phyloP scores from a whole-genome alignment of 2,329 filamentous ascomycete genomes.

The Emergomyces orientalis region DNA sequence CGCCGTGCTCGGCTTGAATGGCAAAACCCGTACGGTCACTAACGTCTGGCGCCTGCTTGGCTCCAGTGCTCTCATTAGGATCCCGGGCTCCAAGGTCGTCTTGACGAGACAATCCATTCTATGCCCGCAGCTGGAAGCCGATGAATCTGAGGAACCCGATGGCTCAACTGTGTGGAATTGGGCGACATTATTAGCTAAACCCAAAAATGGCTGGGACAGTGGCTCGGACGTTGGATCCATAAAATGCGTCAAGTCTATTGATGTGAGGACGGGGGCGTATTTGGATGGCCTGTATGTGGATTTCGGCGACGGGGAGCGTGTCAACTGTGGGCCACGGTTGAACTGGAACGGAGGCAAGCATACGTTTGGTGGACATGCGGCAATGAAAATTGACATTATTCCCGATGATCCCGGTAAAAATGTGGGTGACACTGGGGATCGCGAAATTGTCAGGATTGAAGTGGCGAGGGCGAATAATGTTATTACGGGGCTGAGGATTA shows the following conservation, averaged over 20 bases:
- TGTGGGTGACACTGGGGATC: slow-evolving; percentile 15
- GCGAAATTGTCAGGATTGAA: slow-evolving; percentile 26
- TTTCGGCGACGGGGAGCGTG: slow-evolving; percentile 37
- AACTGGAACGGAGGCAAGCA: slow-evolving; percentile 22
- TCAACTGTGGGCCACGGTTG: slow-evolving; percentile 35
- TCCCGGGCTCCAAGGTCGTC: slow-evolving; percentile 33
- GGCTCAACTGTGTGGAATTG: background rate
- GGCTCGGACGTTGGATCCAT: background rate
- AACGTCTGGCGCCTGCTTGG: slow-evolving; percentile 31
- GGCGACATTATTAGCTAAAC: background rate
- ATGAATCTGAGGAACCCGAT: background rate
- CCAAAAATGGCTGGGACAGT: background rate
- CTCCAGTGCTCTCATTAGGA: slow-evolving; percentile 25
- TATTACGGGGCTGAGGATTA: slow-evolving; percentile 25
- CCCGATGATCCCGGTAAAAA: background rate
- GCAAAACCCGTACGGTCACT: slow-evolving; percentile 23
- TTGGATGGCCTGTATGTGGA: slow-evolving; percentile 41
- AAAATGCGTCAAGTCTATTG: slow-evolving; percentile 25
- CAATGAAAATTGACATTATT: slow-evolving; percentile 22
- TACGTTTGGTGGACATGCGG: slow-evolving; percentile 27
- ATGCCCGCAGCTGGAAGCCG: background rate
- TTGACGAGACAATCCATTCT: slow-evolving; percentile 33
- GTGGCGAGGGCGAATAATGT: slow-evolving; percentile 16
- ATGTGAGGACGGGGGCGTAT: slow-evolving; percentile 37
- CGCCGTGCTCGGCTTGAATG: slow-evolving; percentile 34